Conservation (phyloP, 2,329 filamentous ascomycete species). For the Alternaria sp. region DNA sequence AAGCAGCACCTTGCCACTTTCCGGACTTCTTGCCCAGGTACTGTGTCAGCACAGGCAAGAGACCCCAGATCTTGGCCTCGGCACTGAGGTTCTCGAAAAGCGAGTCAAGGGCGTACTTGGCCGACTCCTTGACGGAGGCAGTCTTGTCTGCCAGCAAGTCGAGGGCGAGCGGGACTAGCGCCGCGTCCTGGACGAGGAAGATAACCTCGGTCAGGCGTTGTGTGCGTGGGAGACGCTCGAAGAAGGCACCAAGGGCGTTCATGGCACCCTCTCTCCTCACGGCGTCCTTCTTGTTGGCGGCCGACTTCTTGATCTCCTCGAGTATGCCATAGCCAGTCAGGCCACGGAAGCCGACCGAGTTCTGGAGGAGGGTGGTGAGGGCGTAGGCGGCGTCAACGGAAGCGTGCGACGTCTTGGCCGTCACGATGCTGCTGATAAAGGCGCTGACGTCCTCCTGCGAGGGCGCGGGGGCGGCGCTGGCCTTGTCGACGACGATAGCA, state of each 20-base stretch:
- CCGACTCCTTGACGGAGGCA: slow-evolving; percentile 84
- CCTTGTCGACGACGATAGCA: slow-evolving; percentile 57
- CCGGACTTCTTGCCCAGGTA: slow-evolving; percentile 86
- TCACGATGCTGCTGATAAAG: slow-evolving; percentile 56
- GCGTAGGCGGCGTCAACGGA: slow-evolving; percentile 71
- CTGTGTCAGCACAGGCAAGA: slow-evolving; percentile 76
- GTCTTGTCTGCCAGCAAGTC: slow-evolving; percentile 92
- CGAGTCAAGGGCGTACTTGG: slow-evolving; percentile 92
- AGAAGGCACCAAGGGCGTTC: slow-evolving; percentile 91
- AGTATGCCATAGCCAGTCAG: slow-evolving; percentile 69
- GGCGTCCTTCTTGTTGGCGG: slow-evolving; percentile 91
- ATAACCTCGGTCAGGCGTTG: slow-evolving; percentile 82
- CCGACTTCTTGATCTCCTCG: slow-evolving; percentile 75
- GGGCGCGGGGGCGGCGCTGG: slow-evolving; percentile 52
- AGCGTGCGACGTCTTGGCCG: slow-evolving; percentile 62
- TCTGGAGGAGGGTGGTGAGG: slow-evolving; percentile 69
- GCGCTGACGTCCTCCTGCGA: slow-evolving; percentile 57
- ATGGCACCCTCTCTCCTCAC: slow-evolving; percentile 87
- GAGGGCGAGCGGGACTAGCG: slow-evolving; percentile 74
- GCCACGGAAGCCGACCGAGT: slow-evolving; percentile 70
- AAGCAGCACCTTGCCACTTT: slow-evolving; percentile 97
- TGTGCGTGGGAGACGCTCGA: slow-evolving; percentile 84
- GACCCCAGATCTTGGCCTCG: slow-evolving; percentile 82
- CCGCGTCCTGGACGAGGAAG: slow-evolving; percentile 82
- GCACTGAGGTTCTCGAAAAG: slow-evolving; percentile 80